Evolutionary conservation across 1,284 basidiomycete genomes (phyloP), one percentile per base, ranked within the genome.

Genomic region (Hymenochaete sp.): DNA sequence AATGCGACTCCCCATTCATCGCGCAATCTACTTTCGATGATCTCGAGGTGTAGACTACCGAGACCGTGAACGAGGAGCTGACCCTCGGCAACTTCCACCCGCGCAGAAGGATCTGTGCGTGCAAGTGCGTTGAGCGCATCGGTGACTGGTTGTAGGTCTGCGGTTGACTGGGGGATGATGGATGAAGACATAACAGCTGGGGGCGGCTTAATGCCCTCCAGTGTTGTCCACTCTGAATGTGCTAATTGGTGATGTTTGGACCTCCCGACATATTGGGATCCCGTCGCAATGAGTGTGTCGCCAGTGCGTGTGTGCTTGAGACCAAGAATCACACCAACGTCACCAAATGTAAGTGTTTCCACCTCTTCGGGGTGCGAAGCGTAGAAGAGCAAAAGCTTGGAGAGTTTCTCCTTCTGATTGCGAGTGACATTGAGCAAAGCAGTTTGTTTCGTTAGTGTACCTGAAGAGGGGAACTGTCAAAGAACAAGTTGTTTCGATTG

Each of bases 51-150:
- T 22, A 93, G 70, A 29, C 85, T 78, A 10, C 89, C 89, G 45
- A 93, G 75, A 3, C 89, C 89, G 53, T 90, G 85, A 2, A 91
- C 72, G 28, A 93, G 72, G 28, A 87, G 70, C 56, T 93, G 89
- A 0, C 88, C 88, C 51, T 92, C 87, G 45, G 84, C 79, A 7
- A 68, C 67, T 48, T 89, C 86, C 18, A 83, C 67, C 4, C 86
- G 79, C 24, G 92, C 73, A 1, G 85, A 90, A 10, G 89, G 89
- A 56, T 93, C 89, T 1, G 90, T 93, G 7, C 89, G 81, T n/a
- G 79, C 69, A 19, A 93, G 69, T 5, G 84, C 70, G 27, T 72
- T 67, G 16, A 93, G 66, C 3, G 90, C 89, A 40, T 81, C 74
- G 57, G 83, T 76, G 1, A 92, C 84, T 9, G 79, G 78, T 46